A percentile compares a stretch with the other conserved stretches of the same genome.
Conservation (phyloP, 169 alveolate species). For the Amoebophrya sp. region DNA sequence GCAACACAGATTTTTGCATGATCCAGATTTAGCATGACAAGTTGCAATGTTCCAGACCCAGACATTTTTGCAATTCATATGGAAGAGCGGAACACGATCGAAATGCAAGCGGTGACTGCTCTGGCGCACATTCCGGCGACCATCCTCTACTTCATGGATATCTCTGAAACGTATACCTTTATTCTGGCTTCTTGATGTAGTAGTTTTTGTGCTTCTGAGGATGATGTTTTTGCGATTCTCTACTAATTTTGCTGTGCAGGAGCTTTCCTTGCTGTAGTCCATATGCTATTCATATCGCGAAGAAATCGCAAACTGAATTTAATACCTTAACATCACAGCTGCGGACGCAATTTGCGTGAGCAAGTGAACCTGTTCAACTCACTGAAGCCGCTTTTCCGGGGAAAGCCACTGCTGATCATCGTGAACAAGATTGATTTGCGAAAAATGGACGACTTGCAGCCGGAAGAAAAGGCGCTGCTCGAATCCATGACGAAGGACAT, state of each 20-base stretch:
- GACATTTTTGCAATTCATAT: no score
- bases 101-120: constrained; percentile 98
- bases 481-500: constrained; percentile 56
- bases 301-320: no score
- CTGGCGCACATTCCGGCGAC: constrained; percentile 95
- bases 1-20: no score
- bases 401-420: constrained; percentile 89
- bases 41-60: no score
- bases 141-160: constrained; percentile 52
- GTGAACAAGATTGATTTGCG: constrained; percentile 89
- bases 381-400: constrained; percentile 85
- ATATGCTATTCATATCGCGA: no score
- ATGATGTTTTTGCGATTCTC: neutral
- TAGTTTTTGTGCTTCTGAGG: neutral
- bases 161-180: constrained; percentile 25
- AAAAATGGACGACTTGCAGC: constrained; percentile 64
- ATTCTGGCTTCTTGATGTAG: neutral
- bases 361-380: constrained; percentile 86
- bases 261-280: no score
- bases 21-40: no score
- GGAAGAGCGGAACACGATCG: constrained; percentile 95
- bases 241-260: no score
- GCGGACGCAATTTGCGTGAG: constrained; percentile 90
- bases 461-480: constrained; percentile 65
- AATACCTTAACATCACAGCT: no score